phyloP scores from a whole-genome alignment of 1,139 yeast species.

The Scheffersomyces quercinus region DNA sequence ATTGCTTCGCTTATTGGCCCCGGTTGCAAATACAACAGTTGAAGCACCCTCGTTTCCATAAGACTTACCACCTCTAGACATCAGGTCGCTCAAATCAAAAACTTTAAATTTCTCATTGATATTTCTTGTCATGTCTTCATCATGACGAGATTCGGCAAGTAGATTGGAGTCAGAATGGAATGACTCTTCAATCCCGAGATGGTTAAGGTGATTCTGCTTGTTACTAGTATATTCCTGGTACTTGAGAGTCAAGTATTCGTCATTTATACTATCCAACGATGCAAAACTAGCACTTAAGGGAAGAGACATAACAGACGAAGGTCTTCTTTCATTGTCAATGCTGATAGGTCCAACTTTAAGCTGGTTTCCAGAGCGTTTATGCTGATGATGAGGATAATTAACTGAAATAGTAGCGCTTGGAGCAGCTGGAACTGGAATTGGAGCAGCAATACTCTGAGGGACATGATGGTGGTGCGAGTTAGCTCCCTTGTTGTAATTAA shows the following conservation, averaged over 20 bases:
- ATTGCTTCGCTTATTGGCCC: no score
- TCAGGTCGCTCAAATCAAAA: slow-evolving; percentile 40
- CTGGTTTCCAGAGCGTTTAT: slow-evolving; percentile 6
- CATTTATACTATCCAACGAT: slow-evolving; percentile 70
- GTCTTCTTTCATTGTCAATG: slow-evolving; percentile 24
- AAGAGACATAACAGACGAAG: slow-evolving; percentile 46
- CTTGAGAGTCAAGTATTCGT: slow-evolving; percentile 47
- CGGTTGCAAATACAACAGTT: no score
- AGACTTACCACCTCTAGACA: slow-evolving; percentile 22
- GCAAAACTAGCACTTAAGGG: slow-evolving; percentile 78
- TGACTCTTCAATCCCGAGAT: slow-evolving; percentile 1
- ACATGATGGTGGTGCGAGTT: slow-evolving; percentile 2
- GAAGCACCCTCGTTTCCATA: slow-evolving; percentile 1
- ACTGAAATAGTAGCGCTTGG: slow-evolving; percentile 3
- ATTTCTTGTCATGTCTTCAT: slow-evolving; percentile 2
- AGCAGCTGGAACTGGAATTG: slow-evolving; percentile 20
- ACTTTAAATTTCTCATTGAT: slow-evolving; percentile 37
- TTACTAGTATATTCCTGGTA: slow-evolving; percentile 31
- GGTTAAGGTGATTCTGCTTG: slow-evolving; percentile 2
- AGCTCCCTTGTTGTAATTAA: no score
- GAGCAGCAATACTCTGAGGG: slow-evolving; percentile 14
- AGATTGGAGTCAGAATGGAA: slow-evolving; percentile 3
- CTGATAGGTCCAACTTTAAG: slow-evolving; percentile 37
- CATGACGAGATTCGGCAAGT: neutral
- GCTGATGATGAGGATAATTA: neutral